A percentile compares a stretch with the other conserved stretches of the same genome.
Conservation (phyloP, 805 yeast species). For the Wickerhamiella lipophila region DNA sequence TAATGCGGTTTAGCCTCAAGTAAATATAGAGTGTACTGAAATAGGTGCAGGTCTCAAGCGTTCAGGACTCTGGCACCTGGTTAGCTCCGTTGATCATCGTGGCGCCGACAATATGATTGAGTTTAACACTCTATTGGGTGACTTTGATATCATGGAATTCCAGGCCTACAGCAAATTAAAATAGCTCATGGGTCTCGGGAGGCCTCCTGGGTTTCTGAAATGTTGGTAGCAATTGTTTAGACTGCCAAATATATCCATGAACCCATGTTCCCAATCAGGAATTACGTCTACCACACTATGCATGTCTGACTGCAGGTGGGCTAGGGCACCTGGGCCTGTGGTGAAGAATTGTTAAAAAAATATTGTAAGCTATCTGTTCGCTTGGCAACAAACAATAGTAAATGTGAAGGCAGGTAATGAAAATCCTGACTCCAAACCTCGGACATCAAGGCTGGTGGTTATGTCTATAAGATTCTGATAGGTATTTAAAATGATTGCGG, state of each 20-base stretch:
- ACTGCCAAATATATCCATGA: neutral
- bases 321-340: neutral
- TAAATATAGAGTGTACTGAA: neutral
- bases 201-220: no score
- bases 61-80: neutral
- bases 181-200: no score
- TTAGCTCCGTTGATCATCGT: no score
- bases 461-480: no score
- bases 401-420: neutral
- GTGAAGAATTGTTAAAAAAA: neutral
- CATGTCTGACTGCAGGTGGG: constrained; percentile 2
- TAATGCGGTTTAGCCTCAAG: neutral
- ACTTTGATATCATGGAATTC: no score
- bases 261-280: neutral
- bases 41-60: neutral
- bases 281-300: neutral
- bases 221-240: neutral
- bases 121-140: no score
- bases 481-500: no score
- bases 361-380: neutral
- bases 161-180: no score
- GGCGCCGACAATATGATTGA: no score
- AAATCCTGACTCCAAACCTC: no score
- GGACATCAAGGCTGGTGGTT: no score
- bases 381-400: no score